Evolutionary conservation across 352 stramenopile genomes (phyloP), one percentile per base, ranked within the genome.

Genomic region (Phytophthora aleatoria): DNA sequence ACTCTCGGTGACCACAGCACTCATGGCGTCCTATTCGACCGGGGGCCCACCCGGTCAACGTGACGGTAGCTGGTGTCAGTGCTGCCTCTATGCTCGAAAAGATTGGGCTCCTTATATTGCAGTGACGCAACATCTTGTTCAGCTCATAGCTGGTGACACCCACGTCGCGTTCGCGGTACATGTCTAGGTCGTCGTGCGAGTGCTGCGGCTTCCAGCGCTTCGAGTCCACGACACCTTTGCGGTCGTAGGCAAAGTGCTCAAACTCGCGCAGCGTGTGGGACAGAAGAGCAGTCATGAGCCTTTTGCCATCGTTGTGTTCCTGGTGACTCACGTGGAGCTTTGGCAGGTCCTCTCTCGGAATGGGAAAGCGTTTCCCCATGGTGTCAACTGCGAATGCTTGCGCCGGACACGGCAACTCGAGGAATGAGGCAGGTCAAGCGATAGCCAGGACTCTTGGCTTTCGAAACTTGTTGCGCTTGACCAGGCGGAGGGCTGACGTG

Each of bases 11-110:
- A 84, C 70, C 1, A 87, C 69, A 5, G 74, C 74, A 26, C 80
- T 73, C 74, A 87, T 80, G 10, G 73, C 73, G 57, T 87, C 69
- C 69, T 1, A 87, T 58, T 3, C 62, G 69, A 20, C 77, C 77
- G 15, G 73, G 69, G 2, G 69, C 51, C 30, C 78, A 72, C 11
- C 77, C 74, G 0, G 71, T 77, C 12, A 83, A 20, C 60, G 76
- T 64, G 39, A 79, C 50, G 15, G 62, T 73, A 16, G 67, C 39
- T 0, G 71, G 55, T 7, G 58, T 56, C 36, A 79, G 30, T 8
- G 63, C 57, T 20, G 65, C 69, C 20, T 57, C 45, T 42, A 53
- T 73, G 35, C 57, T 71, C 15, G 67, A 50, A 33, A 73, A 61
- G 8, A 51, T 45, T 15, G 56, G 61, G 20, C 62, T 69, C 44